Evolutionary conservation across 805 yeast genomes (phyloP).

Genomic region (Maudiozyma bulderi): DNA sequence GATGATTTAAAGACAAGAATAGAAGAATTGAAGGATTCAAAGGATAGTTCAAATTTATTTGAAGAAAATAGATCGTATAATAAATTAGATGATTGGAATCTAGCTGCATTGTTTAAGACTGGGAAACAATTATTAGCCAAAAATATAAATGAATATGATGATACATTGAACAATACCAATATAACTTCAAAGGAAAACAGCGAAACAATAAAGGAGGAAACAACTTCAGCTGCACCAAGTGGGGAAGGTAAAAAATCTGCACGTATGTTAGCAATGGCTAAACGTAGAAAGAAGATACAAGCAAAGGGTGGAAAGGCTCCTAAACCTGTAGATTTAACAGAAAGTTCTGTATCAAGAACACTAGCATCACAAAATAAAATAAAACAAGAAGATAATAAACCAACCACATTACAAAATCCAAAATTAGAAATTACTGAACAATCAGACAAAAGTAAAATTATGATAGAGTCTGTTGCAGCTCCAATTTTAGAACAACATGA

Average conservation of each 20-base stretch:
- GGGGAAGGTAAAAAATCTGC: constrained; percentile 40
- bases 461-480: constrained; percentile 69
- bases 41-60: constrained; percentile 13
- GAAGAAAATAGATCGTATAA: constrained; percentile 18
- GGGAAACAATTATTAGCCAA: constrained; percentile 23
- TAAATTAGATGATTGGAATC: constrained; percentile 20
- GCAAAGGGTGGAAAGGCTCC: constrained; percentile 44
- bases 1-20: constrained; percentile 26
- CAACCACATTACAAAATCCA: constrained; percentile 27
- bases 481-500: constrained; percentile 64
- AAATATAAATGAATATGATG: constrained; percentile 16
- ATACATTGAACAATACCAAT: constrained; percentile 2
- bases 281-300: constrained; percentile 75
- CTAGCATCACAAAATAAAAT: constrained; percentile 23
- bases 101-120: constrained; percentile 22
- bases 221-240: constrained; percentile 1
- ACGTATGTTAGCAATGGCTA: constrained; percentile 89
- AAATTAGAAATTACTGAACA: constrained; percentile 64
- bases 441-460: constrained; percentile 69
- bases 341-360: constrained; percentile 52
- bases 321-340: constrained; percentile 59
- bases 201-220: constrained; percentile 8
- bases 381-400: constrained; percentile 6
- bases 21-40: constrained; percentile 17
- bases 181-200: constrained; percentile 8